Percentiles rank a stretch among this genome's conserved stretches.
Evolutionary conservation across 192 early-diverging fungal species (phyloP).

Genomic region (Pilaira anomala): DNA sequence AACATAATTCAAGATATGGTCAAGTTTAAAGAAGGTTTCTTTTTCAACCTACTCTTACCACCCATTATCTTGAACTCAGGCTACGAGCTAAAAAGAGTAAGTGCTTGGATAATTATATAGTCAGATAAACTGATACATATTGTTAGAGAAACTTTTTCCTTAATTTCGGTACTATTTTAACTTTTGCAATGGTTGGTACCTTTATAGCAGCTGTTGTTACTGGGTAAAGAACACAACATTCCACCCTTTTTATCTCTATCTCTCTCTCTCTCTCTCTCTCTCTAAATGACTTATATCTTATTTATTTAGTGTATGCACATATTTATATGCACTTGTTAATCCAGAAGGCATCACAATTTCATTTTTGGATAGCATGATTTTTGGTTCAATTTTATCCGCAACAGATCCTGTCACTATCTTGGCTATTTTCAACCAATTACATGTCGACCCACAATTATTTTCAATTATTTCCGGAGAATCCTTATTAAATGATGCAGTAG

Average conservation of each 20-base stretch:
- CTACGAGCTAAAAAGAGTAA: slow-evolving; percentile 87
- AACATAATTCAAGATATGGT: slow-evolving; percentile 73
- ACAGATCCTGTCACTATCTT: slow-evolving; percentile 97
- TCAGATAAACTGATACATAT: not conserved
- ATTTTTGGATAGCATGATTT: slow-evolving; percentile 90
- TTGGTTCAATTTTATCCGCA: slow-evolving; percentile 92
- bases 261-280: too few relatives aligned
- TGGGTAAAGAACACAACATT: slow-evolving; percentile 49
- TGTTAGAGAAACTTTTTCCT: slow-evolving; percentile 75
- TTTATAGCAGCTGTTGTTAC: slow-evolving; percentile 88
- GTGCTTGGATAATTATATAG: slow-evolving; percentile 12
- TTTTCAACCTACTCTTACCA: slow-evolving; percentile 95
- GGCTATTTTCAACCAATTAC: slow-evolving; percentile 89
- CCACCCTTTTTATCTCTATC: not conserved
- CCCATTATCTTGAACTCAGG: slow-evolving; percentile 98
- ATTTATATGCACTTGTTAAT: slow-evolving; percentile 66
- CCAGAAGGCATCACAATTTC: slow-evolving; percentile 68
- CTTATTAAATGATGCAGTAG: slow-evolving; percentile 94
- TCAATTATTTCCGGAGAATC: slow-evolving; percentile 97
- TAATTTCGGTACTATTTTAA: slow-evolving; percentile 86
- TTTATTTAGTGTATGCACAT: slow-evolving; percentile 62
- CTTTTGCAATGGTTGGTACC: slow-evolving; percentile 93
- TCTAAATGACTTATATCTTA: too few relatives aligned
- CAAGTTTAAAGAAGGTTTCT: slow-evolving; percentile 86
- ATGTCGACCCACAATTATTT: slow-evolving; percentile 92